These are phyloP conservation scores for Chlorophyllum brunneum DNA, from an alignment of 768 basidiomycete species.

Conservation along the genomic window DNA sequence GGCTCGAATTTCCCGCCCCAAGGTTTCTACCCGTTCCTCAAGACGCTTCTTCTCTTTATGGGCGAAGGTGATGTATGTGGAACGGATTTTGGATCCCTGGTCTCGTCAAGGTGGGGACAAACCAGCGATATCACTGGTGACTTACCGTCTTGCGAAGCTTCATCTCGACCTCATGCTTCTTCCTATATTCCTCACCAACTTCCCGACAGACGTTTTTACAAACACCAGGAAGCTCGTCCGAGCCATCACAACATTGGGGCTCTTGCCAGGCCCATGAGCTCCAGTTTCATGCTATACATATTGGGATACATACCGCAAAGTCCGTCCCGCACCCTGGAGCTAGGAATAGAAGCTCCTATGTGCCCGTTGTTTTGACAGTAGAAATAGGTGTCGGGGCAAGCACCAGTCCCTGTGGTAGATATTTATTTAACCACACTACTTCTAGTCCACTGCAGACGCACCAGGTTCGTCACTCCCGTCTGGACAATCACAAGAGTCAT, in stretches of 20 bases:
- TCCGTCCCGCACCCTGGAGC: slow-evolving; percentile 87
- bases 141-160: slow-evolving; percentile 80
- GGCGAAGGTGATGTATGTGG: slow-evolving; percentile 83
- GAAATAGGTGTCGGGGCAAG: slow-evolving; percentile 73
- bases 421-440: neutral
- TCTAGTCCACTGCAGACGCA: slow-evolving; percentile 22
- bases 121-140: slow-evolving; percentile 5
- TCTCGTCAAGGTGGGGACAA: slow-evolving; percentile 2
- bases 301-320: slow-evolving; percentile 69
- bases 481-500: slow-evolving; percentile 91
- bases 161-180: slow-evolving; percentile 64
- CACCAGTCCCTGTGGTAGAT: slow-evolving; percentile 64
- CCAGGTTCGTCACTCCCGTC: slow-evolving; percentile 98
- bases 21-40: slow-evolving; percentile 53
- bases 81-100: slow-evolving; percentile 89
- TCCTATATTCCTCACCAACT: slow-evolving; percentile 66
- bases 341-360: slow-evolving; percentile 72
- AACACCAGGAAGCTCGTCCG: slow-evolving; percentile 80
- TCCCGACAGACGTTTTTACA: slow-evolving; percentile 78
- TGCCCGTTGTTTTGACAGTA: slow-evolving; percentile 89
- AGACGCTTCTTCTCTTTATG: slow-evolving; percentile 86
- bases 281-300: neutral
- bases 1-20: slow-evolving; percentile 53
- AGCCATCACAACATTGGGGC: slow-evolving; percentile 91
- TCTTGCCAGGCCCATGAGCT: slow-evolving; percentile 45